phyloP scores from a whole-genome alignment of 768 basidiomycete species.

The Fomitopsis pulvina region DNA sequence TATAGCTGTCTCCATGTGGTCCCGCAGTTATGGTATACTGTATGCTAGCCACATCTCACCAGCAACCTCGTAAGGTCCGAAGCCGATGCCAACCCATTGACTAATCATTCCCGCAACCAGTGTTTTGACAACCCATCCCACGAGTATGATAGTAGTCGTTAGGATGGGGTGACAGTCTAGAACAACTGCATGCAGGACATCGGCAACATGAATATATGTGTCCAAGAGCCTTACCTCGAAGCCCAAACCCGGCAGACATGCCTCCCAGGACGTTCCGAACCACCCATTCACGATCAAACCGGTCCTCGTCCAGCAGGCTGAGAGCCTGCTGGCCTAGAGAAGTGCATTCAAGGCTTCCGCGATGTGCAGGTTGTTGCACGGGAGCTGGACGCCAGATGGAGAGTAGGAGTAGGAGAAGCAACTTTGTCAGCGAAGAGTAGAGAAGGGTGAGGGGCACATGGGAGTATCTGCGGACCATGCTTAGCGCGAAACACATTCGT shows the following conservation, averaged over 20 bases:
- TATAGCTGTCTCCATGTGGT: background rate
- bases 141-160: constrained; percentile 67
- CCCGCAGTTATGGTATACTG: constrained; percentile 52
- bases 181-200: constrained; percentile 47
- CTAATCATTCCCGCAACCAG: constrained; percentile 53
- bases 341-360: background rate
- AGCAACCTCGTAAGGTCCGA: constrained; percentile 36
- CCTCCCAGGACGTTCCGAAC: constrained; percentile 80
- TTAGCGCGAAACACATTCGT: background rate
- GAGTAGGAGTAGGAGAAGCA: constrained; percentile 76
- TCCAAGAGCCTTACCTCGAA: constrained; percentile 47
- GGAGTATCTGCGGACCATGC: constrained; percentile 43
- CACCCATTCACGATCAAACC: constrained; percentile 76
- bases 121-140: constrained; percentile 71
- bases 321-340: constrained; percentile 33
- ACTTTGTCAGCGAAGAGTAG: constrained; percentile 80
- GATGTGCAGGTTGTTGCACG: constrained; percentile 12
- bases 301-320: constrained; percentile 62
- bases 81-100: constrained; percentile 49
- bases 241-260: constrained; percentile 81
- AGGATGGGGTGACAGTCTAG: constrained; percentile 69
- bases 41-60: constrained; percentile 77
- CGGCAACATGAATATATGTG: background rate
- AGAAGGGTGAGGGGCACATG: constrained; percentile 73
- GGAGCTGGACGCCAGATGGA: constrained; percentile 68